Percentiles rank a stretch among this genome's conserved stretches.
phyloP scores from a whole-genome alignment of 345 rosid genomes.

The Garcia nutans region DNA sequence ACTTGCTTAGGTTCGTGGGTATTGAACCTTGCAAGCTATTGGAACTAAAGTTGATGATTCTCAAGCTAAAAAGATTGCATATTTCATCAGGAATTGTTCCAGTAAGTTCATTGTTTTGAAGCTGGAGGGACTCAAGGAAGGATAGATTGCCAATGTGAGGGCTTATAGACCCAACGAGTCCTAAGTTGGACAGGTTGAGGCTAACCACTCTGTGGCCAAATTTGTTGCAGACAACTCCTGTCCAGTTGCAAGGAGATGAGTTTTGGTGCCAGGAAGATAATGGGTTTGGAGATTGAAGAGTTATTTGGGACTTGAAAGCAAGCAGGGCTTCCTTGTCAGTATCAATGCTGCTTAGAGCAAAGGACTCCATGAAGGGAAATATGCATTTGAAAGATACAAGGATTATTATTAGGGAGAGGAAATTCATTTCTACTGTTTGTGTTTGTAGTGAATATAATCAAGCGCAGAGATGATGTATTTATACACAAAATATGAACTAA shows the following conservation, averaged over 20 bases:
- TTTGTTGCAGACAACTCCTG: slow-evolving; percentile 43
- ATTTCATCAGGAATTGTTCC: slow-evolving; percentile 42
- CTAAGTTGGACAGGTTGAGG: slow-evolving; percentile 27
- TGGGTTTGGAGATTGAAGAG: no score
- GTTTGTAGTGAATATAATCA: no score
- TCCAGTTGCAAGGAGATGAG: slow-evolving; percentile 46
- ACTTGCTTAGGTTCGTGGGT: slow-evolving; percentile 35
- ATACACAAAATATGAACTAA: no score
- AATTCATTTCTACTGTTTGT: no score
- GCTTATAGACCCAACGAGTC: slow-evolving; percentile 39
- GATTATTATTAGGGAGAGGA: no score
- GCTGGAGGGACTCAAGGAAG: slow-evolving; percentile 45
- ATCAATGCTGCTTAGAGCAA: no score
- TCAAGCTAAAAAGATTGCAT: slow-evolving; percentile 37
- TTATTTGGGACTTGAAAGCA: no score
- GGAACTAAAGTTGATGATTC: slow-evolving; percentile 41
- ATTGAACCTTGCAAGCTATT: slow-evolving; percentile 39
- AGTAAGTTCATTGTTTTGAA: slow-evolving; percentile 39
- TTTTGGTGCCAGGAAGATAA: slow-evolving; percentile 37
- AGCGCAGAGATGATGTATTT: no score
- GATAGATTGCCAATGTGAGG: slow-evolving; percentile 49
- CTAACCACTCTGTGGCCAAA: slow-evolving; percentile 35
- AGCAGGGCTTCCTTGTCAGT: no score
- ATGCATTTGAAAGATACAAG: no score
- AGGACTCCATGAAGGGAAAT: no score